phyloP scores from a whole-genome alignment of 495 filamentous ascomycete genomes.

The Cercophora scortea region DNA sequence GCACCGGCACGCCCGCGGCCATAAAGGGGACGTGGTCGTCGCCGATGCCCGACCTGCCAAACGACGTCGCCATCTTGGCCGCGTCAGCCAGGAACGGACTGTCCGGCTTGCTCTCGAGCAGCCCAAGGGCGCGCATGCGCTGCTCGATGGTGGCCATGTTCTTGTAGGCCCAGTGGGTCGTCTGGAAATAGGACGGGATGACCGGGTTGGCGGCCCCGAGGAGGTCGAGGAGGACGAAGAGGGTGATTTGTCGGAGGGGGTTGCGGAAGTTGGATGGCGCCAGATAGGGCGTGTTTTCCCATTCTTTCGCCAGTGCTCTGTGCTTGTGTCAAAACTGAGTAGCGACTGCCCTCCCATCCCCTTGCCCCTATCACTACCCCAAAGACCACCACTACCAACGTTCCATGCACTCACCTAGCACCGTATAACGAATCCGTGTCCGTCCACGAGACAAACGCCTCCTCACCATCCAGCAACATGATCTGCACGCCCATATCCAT shows the following conservation, averaged over 20 bases:
- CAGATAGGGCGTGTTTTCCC: constrained; percentile 62
- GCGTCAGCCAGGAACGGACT: constrained; percentile 40
- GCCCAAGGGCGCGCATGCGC: constrained; percentile 49
- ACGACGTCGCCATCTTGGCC: constrained; percentile 42
- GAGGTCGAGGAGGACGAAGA: constrained; percentile 86
- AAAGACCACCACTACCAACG: too few relatives aligned
- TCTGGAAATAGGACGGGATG: constrained; percentile 72
- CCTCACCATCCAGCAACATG: constrained; percentile 82
- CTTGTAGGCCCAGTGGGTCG: constrained; percentile 86
- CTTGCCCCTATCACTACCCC: too few relatives aligned
- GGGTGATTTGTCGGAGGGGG: constrained; percentile 62
- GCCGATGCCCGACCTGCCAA: constrained; percentile 38
- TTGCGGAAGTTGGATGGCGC: constrained; percentile 63
- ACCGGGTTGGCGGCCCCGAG: constrained; percentile 58
- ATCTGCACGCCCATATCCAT: constrained; percentile 68
- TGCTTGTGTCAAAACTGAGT: background rate
- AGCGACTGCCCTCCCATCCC: too few relatives aligned
- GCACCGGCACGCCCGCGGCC: constrained; percentile 63
- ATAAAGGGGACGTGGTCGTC: constrained; percentile 90
- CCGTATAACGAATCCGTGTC: constrained; percentile 75
- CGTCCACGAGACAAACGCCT: constrained; percentile 74
- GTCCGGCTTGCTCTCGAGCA: constrained; percentile 27
- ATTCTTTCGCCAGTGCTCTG: constrained; percentile 64
- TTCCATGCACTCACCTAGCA: constrained; percentile 40
- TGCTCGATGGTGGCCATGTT: constrained; percentile 59